Evolutionary conservation across 306 rosid genomes (phyloP).

Genomic region (Clitoria ternatea): DNA sequence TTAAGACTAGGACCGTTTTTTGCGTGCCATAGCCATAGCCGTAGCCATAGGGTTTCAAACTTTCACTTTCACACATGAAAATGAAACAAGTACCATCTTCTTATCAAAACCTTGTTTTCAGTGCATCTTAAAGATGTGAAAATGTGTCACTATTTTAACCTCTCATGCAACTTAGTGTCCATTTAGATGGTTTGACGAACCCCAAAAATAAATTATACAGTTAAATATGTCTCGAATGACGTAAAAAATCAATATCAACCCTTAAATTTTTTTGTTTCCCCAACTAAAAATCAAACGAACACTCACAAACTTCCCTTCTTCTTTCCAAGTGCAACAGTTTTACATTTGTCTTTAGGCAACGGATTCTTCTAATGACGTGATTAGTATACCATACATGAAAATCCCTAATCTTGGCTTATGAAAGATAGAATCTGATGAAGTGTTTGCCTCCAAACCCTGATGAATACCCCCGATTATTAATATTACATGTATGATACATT

Average conservation of each 20-base stretch:
- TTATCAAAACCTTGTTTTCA: not conserved
- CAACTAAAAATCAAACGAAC: too few relatives aligned
- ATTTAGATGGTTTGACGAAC: too few relatives aligned
- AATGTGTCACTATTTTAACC: not conserved
- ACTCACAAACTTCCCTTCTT: too few relatives aligned
- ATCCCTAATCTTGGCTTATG: not conserved
- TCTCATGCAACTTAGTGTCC: too few relatives aligned
- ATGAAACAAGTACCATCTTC: not conserved
- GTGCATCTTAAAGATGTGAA: not conserved
- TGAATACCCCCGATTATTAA: too few relatives aligned
- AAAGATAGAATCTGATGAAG: constrained; percentile 17
- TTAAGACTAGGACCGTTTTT: constrained; percentile 23
- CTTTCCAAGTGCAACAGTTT: not conserved
- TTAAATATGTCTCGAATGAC: too few relatives aligned
- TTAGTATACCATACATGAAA: not conserved
- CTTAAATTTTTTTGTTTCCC: too few relatives aligned
- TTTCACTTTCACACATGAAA: too few relatives aligned
- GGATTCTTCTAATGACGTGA: not conserved
- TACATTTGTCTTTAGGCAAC: not conserved
- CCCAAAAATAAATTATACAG: too few relatives aligned
- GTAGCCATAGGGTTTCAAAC: too few relatives aligned
- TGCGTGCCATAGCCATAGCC: not conserved
- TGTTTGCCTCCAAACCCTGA: not conserved
- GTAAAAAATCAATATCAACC: too few relatives aligned
- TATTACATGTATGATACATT: too few relatives aligned